A percentile compares a stretch with the other conserved stretches of the same genome.
phyloP scores from a whole-genome alignment of 805 yeast genomes.

The Saccharomycopsis sp. region DNA sequence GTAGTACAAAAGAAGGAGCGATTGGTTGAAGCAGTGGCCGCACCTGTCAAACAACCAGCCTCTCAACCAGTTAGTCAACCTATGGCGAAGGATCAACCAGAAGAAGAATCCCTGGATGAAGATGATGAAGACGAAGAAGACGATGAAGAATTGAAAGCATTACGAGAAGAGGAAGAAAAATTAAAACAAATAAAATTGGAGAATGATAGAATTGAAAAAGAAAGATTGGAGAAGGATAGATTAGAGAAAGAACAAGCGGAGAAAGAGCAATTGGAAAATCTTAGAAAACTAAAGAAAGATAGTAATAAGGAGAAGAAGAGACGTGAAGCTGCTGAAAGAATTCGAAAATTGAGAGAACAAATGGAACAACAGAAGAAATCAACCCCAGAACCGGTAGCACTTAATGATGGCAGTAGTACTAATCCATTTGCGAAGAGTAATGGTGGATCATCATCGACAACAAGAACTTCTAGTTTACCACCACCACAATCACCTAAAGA shows the following conservation, averaged over 20 bases:
- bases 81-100: slow-evolving; percentile 10
- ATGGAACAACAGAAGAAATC: slow-evolving; percentile 15
- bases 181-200: slow-evolving; percentile 34
- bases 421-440: neutral
- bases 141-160: slow-evolving; percentile 38
- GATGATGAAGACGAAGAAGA: slow-evolving; percentile 34
- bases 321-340: slow-evolving; percentile 19
- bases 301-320: slow-evolving; percentile 18
- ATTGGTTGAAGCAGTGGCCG: neutral
- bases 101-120: slow-evolving; percentile 8
- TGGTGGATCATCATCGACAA: neutral
- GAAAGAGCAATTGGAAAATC: neutral
- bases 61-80: slow-evolving; percentile 16
- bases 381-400: neutral
- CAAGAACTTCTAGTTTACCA: neutral
- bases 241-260: slow-evolving; percentile 8
- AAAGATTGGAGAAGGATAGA: slow-evolving; percentile 14
- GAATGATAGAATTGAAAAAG: slow-evolving; percentile 30
- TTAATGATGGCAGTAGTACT: too few relatives aligned
- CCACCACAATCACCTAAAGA: neutral
- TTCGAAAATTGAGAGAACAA: slow-evolving; percentile 20
- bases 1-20: too few relatives aligned
- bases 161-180: slow-evolving; percentile 35
- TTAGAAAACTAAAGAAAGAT: slow-evolving; percentile 5
- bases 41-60: slow-evolving; percentile 17